Conservation (phyloP, 2,329 filamentous ascomycete genomes). For the Neofusicoccum kwambonambiense region DNA sequence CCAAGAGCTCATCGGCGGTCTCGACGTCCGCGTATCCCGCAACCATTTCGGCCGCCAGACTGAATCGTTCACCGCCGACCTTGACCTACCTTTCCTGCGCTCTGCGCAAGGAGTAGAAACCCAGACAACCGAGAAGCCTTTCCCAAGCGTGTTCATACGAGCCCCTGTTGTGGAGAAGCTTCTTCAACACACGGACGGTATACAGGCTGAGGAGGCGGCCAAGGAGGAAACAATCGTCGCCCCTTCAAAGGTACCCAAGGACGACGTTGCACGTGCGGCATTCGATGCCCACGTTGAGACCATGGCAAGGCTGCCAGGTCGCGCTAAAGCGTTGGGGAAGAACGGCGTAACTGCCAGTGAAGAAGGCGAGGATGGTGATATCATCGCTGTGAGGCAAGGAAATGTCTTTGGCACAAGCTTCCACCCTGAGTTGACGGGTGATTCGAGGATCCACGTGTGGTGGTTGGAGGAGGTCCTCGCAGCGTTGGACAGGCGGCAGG, state of each 20-base stretch:
- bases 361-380: conserved; percentile 62
- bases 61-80: conserved; percentile 79
- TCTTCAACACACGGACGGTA: conserved; percentile 52
- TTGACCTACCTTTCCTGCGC: conserved; percentile 70
- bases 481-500: conserved; percentile 25
- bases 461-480: conserved; percentile 72
- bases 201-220: conserved; percentile 51
- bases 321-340: conserved; percentile 49
- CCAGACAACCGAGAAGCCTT: conserved; percentile 47
- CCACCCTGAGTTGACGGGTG: conserved; percentile 87
- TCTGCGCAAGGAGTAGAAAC: conserved; percentile 28
- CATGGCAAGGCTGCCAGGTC: conserved; percentile 56
- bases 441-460: conserved; percentile 88
- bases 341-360: conserved; percentile 48
- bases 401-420: conserved; percentile 96
- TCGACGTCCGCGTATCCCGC: conserved; percentile 85
- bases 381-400: conserved; percentile 84
- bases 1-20: conserved; percentile 87
- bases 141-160: conserved; percentile 86
- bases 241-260: conserved; percentile 51
- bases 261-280: conserved; percentile 45
- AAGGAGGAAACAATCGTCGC: conserved; percentile 56
- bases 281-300: conserved; percentile 56
- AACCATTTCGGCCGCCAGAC: conserved; percentile 95
- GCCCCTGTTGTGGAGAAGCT: conserved; percentile 90